phyloP scores from a whole-genome alignment of 768 basidiomycete species.

The Termitomyces sp. region DNA sequence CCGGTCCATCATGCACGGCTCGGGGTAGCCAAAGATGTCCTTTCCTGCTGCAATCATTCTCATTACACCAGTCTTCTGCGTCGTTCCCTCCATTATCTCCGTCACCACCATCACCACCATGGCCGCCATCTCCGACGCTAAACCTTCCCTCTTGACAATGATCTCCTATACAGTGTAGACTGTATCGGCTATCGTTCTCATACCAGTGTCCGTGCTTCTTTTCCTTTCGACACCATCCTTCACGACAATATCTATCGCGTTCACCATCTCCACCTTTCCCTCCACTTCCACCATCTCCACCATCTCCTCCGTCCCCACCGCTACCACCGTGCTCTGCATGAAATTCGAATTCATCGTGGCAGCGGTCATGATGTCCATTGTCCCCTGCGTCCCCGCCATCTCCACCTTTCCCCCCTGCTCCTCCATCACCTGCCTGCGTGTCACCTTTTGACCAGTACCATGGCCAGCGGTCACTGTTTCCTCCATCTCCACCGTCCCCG shows the following conservation, averaged over 20 bases:
- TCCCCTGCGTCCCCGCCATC: background rate
- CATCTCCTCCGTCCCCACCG: background rate
- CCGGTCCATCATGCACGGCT: background rate
- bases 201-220: background rate
- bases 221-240: background rate
- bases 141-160: background rate
- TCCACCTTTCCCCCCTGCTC: background rate
- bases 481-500: slow-evolving; percentile 1
- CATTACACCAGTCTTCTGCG: background rate
- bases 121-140: background rate
- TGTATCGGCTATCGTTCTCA: background rate
- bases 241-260: background rate
- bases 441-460: slow-evolving; percentile 2
- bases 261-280: background rate
- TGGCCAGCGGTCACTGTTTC: background rate
- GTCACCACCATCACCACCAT: background rate
- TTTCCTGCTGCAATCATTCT: background rate
- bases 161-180: background rate
- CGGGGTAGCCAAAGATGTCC: background rate
- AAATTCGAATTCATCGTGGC: background rate
- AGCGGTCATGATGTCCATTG: background rate
- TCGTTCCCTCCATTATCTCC: background rate
- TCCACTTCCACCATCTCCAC: too few species aligned
- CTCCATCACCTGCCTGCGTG: background rate
- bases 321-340: slow-evolving; percentile 2